Percentiles rank a stretch among this genome's conserved stretches.
Evolutionary conservation across 2,329 filamentous ascomycete genomes (phyloP).

Genomic region (Anisogramma anomala): DNA sequence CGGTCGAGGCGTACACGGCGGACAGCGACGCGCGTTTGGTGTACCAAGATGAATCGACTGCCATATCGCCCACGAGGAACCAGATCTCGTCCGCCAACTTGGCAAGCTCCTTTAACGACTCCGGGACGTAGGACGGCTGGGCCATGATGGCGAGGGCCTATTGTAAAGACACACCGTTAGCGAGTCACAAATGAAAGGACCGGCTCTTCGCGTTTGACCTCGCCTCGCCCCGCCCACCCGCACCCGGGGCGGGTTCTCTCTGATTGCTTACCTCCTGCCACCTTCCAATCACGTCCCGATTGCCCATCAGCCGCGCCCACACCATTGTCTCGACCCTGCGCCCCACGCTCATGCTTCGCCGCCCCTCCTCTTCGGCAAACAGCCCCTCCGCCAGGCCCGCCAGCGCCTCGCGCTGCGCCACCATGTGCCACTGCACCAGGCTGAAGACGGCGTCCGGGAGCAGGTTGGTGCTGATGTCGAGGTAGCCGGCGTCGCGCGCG

Average conservation of each 20-base stretch:
- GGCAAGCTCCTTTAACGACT: constrained; percentile 68
- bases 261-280: constrained; percentile 71
- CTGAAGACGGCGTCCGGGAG: constrained; percentile 72
- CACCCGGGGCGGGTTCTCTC: background rate
- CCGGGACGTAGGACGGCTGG: constrained; percentile 63
- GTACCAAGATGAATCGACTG: constrained; percentile 85
- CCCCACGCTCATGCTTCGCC: constrained; percentile 42
- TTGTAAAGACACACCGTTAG: constrained; percentile 3
- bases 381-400: constrained; percentile 28
- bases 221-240: too few relatives aligned
- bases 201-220: too few relatives aligned
- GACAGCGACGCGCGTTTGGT: constrained; percentile 46
- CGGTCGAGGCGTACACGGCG: constrained; percentile 56
- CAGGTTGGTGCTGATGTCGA: constrained; percentile 74
- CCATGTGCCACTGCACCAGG: constrained; percentile 67
- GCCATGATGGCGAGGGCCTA: constrained; percentile 90
- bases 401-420: constrained; percentile 53
- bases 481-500: constrained; percentile 72
- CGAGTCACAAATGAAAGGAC: too few relatives aligned
- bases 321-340: constrained; percentile 59
- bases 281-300: constrained; percentile 57
- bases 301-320: constrained; percentile 66
- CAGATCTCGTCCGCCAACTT: constrained; percentile 84
- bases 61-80: constrained; percentile 69
- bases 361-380: constrained; percentile 25